Conservation (phyloP, 176 grass and related monocot species). For the Oryza glumipatula region DNA sequence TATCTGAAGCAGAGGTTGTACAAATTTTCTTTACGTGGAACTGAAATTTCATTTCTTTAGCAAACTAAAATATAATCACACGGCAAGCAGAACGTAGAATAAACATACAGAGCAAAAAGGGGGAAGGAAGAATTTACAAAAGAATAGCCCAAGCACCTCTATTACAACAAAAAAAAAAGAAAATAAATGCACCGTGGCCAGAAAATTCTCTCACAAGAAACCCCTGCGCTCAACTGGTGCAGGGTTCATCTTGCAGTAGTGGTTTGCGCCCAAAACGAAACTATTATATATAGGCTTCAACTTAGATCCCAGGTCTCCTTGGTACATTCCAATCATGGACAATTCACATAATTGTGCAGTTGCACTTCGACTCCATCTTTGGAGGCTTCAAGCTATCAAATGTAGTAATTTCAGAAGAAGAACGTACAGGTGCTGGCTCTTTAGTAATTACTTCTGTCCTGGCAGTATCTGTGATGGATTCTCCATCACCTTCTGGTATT, state of each 20-base stretch:
- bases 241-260: constrained; percentile 2
- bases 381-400: constrained; percentile 66
- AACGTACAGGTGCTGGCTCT: constrained; percentile 46
- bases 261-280: neutral
- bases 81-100: constrained; percentile 8
- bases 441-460: constrained; percentile 36
- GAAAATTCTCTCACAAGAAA: constrained; percentile 40
- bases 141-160: constrained; percentile 59
- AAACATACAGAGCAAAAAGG: constrained; percentile 5
- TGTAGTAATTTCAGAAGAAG: constrained; percentile 52
- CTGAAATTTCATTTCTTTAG: neutral
- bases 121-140: constrained; percentile 51
- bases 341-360: constrained; percentile 90
- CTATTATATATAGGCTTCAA: neutral
- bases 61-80: constrained; percentile 17
- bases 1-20: constrained; percentile 11
- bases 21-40: constrained; percentile 1
- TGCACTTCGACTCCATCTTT: constrained; percentile 97
- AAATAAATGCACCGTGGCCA: constrained; percentile 35
- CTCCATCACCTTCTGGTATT: constrained; percentile 57
- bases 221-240: constrained; percentile 4
- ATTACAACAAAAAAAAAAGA: constrained; percentile 42
- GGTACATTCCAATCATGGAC: neutral
- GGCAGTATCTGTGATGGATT: constrained; percentile 28
- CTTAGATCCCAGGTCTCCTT: neutral